Percentiles rank a stretch among this genome's conserved stretches.
These are phyloP conservation scores for Chlorencoelia australis DNA, from an alignment of 2,329 filamentous ascomycete species.

Conservation along the genomic window DNA sequence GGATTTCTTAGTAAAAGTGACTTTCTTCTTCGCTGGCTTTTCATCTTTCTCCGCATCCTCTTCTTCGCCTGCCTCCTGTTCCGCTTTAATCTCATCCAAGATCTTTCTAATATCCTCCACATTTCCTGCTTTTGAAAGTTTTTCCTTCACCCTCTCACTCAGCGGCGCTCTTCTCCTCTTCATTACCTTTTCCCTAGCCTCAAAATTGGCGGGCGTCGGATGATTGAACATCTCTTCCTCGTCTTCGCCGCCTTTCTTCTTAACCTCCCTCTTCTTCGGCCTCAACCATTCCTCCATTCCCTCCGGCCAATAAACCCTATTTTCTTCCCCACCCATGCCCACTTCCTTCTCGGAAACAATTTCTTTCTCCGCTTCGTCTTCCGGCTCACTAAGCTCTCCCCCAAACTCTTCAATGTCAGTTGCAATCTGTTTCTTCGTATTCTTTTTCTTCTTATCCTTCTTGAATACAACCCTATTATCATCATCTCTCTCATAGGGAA, in stretches of 20 bases:
- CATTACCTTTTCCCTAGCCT: conserved; percentile 16
- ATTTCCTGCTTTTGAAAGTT: conserved; percentile 12
- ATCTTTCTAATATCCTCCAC: conserved; percentile 21
- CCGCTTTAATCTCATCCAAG: conserved; percentile 17
- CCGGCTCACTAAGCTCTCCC: conserved; percentile 27
- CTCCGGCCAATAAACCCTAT: conserved; percentile 80
- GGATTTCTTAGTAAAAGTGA: conserved; percentile 12
- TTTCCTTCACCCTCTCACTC: conserved; percentile 14
- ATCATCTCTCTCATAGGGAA: conserved; percentile 67
- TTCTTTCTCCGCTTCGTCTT: conserved; percentile 29
- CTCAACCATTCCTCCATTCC: conserved; percentile 86
- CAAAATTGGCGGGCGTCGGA: conserved; percentile 23
- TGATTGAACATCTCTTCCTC: conserved; percentile 26
- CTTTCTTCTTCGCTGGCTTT: conserved; percentile 11
- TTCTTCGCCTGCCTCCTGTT: conserved; percentile 1
- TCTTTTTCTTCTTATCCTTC: conserved; percentile 32
- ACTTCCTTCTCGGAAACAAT: conserved; percentile 50
- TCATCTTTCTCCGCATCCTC: conserved; percentile 5
- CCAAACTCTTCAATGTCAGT: conserved; percentile 26
- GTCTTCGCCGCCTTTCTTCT: conserved; percentile 32
- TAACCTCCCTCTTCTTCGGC: conserved; percentile 64
- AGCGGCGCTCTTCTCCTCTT: conserved; percentile 15
- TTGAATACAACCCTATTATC: conserved; percentile 53
- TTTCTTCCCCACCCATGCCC: conserved; percentile 75
- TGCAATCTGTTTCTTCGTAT: conserved; percentile 29